Conservation (phyloP, 2,329 filamentous ascomycete species). For the Cytospora piceae region DNA sequence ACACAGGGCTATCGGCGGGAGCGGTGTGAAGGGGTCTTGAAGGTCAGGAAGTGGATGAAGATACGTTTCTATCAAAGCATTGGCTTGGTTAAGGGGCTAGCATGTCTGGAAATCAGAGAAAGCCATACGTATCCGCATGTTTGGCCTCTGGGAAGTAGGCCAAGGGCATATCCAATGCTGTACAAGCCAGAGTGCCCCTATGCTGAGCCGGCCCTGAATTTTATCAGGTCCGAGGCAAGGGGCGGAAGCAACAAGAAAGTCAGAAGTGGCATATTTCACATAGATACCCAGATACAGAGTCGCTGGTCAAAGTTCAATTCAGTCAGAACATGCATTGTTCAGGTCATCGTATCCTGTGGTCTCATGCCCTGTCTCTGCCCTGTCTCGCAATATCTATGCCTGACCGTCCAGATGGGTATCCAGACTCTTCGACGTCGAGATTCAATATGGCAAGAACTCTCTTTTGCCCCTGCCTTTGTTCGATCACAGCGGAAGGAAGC, state of each 20-base stretch:
- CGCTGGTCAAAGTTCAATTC: background rate
- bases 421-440: background rate
- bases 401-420: conserved; percentile 3
- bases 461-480: background rate
- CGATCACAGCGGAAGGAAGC: background rate
- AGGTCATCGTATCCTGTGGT: background rate
- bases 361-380: background rate
- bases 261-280: background rate
- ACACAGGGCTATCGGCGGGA: conserved; percentile 12
- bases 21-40: conserved; percentile 1
- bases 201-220: background rate
- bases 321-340: background rate
- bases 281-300: background rate
- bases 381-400: conserved; percentile 1
- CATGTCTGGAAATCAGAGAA: background rate
- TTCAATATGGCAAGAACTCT: background rate
- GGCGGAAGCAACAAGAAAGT: too few relatives aligned
- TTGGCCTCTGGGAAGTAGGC: background rate
- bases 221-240: background rate
- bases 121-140: background rate
- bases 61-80: background rate
- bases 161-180: background rate
- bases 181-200: background rate
- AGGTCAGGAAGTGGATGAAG: background rate
- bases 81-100: background rate